Percentiles rank a stretch among this genome's conserved stretches.
Conservation (phyloP, 2,329 filamentous ascomycete genomes). For the Clarireedia paspali region DNA sequence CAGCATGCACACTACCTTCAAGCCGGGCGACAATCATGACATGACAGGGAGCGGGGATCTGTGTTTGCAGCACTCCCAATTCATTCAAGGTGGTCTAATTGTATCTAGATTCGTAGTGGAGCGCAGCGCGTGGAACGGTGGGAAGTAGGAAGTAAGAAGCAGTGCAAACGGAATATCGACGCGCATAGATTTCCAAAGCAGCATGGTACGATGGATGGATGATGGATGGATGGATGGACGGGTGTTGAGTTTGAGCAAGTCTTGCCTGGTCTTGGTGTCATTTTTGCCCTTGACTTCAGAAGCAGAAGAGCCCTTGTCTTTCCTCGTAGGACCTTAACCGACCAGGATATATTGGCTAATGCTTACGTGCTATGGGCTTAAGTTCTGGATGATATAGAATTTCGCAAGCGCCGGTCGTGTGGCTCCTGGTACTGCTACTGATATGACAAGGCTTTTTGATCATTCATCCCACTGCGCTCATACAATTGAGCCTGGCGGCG, state of each 20-base stretch:
- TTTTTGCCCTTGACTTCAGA: neutral
- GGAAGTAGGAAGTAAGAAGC: conserved; percentile 4
- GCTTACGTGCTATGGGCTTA: neutral
- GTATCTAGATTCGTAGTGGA: conserved; percentile 5
- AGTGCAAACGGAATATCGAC: conserved; percentile 1
- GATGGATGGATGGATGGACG: neutral
- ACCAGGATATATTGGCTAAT: conserved; percentile 2
- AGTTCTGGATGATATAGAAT: neutral
- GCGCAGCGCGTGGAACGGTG: conserved; percentile 10
- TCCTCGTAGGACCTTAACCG: neutral
- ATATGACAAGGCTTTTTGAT: conserved; percentile 5
- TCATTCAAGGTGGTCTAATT: neutral
- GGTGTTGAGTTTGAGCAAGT: neutral
- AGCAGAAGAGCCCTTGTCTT: neutral
- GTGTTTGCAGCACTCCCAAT: neutral
- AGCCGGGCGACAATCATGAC: neutral
- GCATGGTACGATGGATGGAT: neutral
- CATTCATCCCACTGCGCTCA: conserved; percentile 3
- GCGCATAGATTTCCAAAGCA: neutral
- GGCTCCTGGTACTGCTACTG: neutral
- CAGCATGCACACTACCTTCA: neutral
- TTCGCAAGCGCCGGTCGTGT: conserved; percentile 3
- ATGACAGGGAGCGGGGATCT: neutral
- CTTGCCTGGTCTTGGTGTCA: neutral
- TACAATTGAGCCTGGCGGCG: conserved; percentile 1